A percentile compares a stretch with the other conserved stretches of the same genome.
Evolutionary conservation across 305 asterid genomes (phyloP).

Genomic region (Solanum hybrid): DNA sequence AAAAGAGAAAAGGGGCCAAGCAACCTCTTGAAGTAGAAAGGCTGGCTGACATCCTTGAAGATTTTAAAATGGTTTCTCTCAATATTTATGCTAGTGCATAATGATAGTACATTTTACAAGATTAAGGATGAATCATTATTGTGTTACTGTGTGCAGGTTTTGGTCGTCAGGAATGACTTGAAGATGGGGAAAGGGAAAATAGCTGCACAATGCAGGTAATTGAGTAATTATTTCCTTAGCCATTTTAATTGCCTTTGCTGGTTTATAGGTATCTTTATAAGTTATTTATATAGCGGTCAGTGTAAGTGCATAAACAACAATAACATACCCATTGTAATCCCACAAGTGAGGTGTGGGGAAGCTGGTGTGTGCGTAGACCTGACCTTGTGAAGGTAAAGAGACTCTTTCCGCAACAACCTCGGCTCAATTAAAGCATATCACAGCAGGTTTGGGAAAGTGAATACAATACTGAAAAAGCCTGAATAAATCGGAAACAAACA

Average conservation of each 20-base stretch:
- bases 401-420: not conserved
- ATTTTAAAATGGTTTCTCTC: slow-evolving; percentile 75
- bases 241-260: not conserved
- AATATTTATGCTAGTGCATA: not conserved
- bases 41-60: slow-evolving; percentile 76
- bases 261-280: not conserved
- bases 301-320: not conserved
- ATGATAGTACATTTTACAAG: not conserved
- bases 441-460: not conserved
- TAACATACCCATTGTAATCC: not conserved
- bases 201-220: slow-evolving; percentile 97
- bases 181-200: slow-evolving; percentile 99
- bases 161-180: slow-evolving; percentile 93
- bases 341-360: not conserved
- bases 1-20: slow-evolving; percentile 44
- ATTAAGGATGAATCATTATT: slow-evolving; percentile 3
- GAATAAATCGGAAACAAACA: not conserved
- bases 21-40: slow-evolving; percentile 60
- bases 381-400: not conserved
- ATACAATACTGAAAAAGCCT: not conserved
- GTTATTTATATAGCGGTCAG: not conserved
- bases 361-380: not conserved
- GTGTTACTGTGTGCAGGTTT: slow-evolving; percentile 46
- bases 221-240: not conserved
- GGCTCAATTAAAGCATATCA: not conserved